These are phyloP conservation scores for Arthroderma sp. DNA, from an alignment of 2,329 filamentous ascomycete species.

Conservation along the genomic window DNA sequence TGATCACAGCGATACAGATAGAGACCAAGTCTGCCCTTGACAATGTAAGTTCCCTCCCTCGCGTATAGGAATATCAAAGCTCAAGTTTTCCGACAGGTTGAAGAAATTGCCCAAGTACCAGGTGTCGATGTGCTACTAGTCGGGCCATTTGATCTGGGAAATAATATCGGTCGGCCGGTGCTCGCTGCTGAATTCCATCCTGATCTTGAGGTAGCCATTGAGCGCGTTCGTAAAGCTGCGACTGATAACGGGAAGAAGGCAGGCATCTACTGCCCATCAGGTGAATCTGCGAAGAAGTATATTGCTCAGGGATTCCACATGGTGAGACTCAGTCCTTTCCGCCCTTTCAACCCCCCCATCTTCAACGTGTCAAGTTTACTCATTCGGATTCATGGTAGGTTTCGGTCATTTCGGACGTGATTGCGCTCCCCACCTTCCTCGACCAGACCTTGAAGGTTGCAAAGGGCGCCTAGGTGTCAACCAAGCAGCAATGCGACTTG, in stretches of 20 bases:
- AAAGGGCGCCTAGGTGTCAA: conserved; percentile 17
- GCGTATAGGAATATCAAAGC: neutral
- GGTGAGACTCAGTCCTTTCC: conserved; percentile 25
- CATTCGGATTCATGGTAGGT: conserved; percentile 20
- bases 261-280: conserved; percentile 44
- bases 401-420: conserved; percentile 35
- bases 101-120: conserved; percentile 41
- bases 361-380: neutral
- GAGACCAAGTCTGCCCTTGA: conserved; percentile 33
- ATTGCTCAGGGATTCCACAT: conserved; percentile 45
- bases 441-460: conserved; percentile 25
- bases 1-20: conserved; percentile 40
- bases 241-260: conserved; percentile 42
- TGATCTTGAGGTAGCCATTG: conserved; percentile 42
- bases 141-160: conserved; percentile 46
- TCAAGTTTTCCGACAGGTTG: conserved; percentile 22
- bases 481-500: too few species aligned
- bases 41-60: conserved; percentile 18
- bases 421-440: conserved; percentile 34
- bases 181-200: conserved; percentile 36
- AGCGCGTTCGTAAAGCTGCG: conserved; percentile 40
- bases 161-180: conserved; percentile 45
- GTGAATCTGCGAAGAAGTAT: conserved; percentile 41
- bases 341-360: neutral
- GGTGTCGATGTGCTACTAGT: conserved; percentile 44